Evolutionary conservation across 129 eudicot species (phyloP), one percentile per base, ranked within the genome.

Genomic region (Artemisia tridentata): DNA sequence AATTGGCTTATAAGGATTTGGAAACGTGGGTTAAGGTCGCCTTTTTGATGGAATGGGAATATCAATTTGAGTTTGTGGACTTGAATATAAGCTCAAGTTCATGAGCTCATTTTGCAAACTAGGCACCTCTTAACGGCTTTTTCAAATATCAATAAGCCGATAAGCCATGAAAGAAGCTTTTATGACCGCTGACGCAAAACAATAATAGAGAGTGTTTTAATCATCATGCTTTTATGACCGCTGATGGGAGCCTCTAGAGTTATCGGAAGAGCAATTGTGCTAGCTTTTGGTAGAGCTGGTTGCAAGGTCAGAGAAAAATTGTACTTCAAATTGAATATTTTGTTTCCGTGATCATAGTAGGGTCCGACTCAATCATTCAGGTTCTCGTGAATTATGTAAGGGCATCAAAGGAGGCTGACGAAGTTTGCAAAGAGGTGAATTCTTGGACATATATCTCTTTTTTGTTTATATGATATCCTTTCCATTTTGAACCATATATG

Each of bases 231-330:
- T n/a, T n/a, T n/a, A n/a, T n/a, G n/a, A n/a, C n/a, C n/a, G n/a
- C n/a, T n/a, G n/a, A n/a, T n/a, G n/a, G 98, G 98, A 81, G 98
- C 98, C 23, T 92, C 98, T 52, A 86, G 96, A 84, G 96, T 96
- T 27, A 89, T 92, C 31, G 96, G 98, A 19, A 88, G 67, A 66
- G 88, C 97, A 7, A 57, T 85, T 61, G 93, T 95, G 18, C 69
- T 91, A 66, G 80, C 95, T 68, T 65, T 86, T 47, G 91, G 98
- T 29, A 89, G 85, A 70, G 87, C 96, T 65, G 96, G 95, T 68
- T 92, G 96, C 69, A 92, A 92, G 96, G 97, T 91, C 23, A 50
- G 70, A 13, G 14, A 7, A 16, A 41, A 69, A 0, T 59, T 46
- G 46, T 21, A 57, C 46, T 71, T 67, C 6, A 10, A 25, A 14